A percentile compares a stretch with the other conserved stretches of the same genome.
Conservation (phyloP, 2,329 filamentous ascomycete species). For the Fusarium chuoi region DNA sequence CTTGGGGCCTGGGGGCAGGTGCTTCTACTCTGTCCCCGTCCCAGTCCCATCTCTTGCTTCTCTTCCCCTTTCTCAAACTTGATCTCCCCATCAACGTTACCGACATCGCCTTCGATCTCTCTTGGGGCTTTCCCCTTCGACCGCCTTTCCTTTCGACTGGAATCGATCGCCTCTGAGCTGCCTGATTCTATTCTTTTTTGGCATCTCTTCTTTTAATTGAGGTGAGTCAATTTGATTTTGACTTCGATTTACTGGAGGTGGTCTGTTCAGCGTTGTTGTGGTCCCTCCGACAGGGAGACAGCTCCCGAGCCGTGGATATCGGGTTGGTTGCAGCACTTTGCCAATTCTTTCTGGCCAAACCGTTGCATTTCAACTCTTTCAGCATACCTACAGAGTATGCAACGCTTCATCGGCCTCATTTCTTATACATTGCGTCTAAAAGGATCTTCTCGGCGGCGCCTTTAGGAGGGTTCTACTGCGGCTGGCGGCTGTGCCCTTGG, state of each 20-base stretch:
- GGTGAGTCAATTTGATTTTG: conserved; percentile 30
- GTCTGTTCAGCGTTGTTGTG: conserved; percentile 25
- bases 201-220: conserved; percentile 35
- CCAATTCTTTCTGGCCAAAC: conserved; percentile 1
- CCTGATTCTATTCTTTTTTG: conserved; percentile 32
- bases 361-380: background rate
- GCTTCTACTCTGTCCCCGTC: conserved; percentile 22
- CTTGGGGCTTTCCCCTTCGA: conserved; percentile 34
- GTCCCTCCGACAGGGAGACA: conserved; percentile 19
- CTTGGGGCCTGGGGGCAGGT: conserved; percentile 14
- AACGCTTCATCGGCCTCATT: background rate
- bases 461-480: conserved; percentile 30
- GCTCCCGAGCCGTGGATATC: conserved; percentile 21
- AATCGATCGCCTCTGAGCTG: conserved; percentile 35
- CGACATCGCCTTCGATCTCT: conserved; percentile 30
- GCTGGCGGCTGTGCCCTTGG: conserved; percentile 31
- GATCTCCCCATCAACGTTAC: conserved; percentile 40
- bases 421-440: conserved; percentile 2
- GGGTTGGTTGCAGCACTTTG: background rate
- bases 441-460: conserved; percentile 3
- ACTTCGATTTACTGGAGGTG: conserved; percentile 7
- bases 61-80: conserved; percentile 42
- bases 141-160: conserved; percentile 29
- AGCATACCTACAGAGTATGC: background rate
- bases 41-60: conserved; percentile 21